Base-by-base conservation (phyloP, 2,329 filamentous ascomycete species). In the Apiospora saccharicola region DNA sequence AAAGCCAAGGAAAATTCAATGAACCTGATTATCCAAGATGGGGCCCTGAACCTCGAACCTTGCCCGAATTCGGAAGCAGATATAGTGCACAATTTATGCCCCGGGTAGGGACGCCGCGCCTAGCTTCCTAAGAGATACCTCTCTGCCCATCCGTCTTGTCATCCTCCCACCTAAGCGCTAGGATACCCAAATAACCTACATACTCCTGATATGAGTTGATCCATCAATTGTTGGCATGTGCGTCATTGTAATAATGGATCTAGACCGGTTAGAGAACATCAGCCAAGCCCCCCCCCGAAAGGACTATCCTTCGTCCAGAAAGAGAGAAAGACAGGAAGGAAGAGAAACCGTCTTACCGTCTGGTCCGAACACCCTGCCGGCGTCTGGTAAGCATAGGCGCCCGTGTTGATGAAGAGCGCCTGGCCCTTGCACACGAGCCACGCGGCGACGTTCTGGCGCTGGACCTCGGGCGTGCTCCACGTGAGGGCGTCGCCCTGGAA, bases 401-500 rank as follows among this genome's bases (percentile, higher is more conserved):
- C 89, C 71, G 90, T 83, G 76, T 91, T 91, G 76, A 90, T 85
- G 76, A 87, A 90, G 74, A 91, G 75, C 67, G 77, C 78, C 80
- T 88, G 85, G 7, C 82, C 81, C 67, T 81, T 81, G 74, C 88
- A 91, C 70, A 91, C 89, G 74, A 90, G 85, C 88, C 89, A 91
- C 1, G 89, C 89, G 26, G 85, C 86, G 64, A 84, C 77, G 77
- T 91, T 91, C 69, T 88, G 88, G 47, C 89, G 79, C 68, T 81
- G 80, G 46, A 90, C 80, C 34, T 83, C 84, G 1, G 83, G 77
- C 19, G 82, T 83, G 70, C 79, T 83, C 89, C 89, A 91, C 14
- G 86, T 87, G 46, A 90, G 77, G 3, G 88, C 85, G 78, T 91
- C 89, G n/a, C 89, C 89, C 74, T 86, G 85, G 79, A 86, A 91